Conservation (phyloP, 2,329 filamentous ascomycete species). For the Pseudogymnoascus pannorum region DNA sequence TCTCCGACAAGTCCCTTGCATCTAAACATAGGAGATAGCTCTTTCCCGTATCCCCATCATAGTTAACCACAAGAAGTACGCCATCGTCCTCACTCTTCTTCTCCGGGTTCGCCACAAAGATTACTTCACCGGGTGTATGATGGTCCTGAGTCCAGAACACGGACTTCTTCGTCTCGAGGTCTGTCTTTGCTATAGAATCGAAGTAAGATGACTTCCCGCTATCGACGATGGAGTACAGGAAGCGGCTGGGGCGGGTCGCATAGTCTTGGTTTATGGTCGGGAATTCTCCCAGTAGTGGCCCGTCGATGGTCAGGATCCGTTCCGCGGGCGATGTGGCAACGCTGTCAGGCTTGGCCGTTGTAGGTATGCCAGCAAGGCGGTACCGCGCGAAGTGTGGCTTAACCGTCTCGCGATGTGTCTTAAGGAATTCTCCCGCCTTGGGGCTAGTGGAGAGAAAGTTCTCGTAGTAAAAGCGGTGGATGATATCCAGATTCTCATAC, state of each 20-base stretch:
- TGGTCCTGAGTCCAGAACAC: constrained; percentile 50
- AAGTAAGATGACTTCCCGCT: constrained; percentile 52
- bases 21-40: constrained; percentile 62
- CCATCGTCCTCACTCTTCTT: constrained; percentile 53
- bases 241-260: constrained; percentile 46
- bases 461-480: constrained; percentile 63
- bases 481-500: constrained; percentile 57
- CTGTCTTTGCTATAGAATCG: constrained; percentile 59
- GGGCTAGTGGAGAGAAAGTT: constrained; percentile 52
- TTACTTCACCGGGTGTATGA: constrained; percentile 62
- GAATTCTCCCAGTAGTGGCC: constrained; percentile 53
- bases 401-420: constrained; percentile 40
- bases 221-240: constrained; percentile 50
- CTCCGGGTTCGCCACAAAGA: constrained; percentile 53
- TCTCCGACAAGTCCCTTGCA: constrained; percentile 54
- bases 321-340: constrained; percentile 19
- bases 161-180: constrained; percentile 45
- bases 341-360: constrained; percentile 7
- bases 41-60: constrained; percentile 50
- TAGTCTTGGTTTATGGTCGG: constrained; percentile 57
- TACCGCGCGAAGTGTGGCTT: constrained; percentile 24
- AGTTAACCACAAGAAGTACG: constrained; percentile 52
- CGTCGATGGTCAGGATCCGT: constrained; percentile 40
- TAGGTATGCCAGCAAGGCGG: constrained; percentile 18
- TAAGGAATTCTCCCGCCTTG: constrained; percentile 38